These are phyloP conservation scores for Gleditsia sinensis DNA, from an alignment of 306 rosid genomes.

Conservation along the genomic window DNA sequence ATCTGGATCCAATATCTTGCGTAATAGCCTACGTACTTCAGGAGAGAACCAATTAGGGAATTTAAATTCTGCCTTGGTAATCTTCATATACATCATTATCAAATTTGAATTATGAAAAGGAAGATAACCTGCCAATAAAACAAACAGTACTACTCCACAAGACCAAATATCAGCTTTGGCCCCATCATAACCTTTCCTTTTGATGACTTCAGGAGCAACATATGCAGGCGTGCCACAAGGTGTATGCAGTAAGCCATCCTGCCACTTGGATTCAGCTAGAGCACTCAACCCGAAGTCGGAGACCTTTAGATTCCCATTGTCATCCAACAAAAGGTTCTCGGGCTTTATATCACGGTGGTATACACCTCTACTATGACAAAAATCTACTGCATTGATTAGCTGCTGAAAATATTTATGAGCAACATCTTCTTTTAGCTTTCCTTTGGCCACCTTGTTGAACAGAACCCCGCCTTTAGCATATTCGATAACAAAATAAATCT, in stretches of 20 bases:
- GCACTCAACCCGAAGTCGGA: slow-evolving; percentile 68
- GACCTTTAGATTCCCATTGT: slow-evolving; percentile 51
- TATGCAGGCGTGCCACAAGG: slow-evolving; percentile 62
- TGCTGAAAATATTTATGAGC: slow-evolving; percentile 54
- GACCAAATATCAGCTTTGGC: slow-evolving; percentile 68
- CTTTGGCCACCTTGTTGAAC: slow-evolving; percentile 45
- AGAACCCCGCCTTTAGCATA: slow-evolving; percentile 62
- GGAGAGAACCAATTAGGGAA: slow-evolving; percentile 55
- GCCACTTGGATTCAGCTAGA: slow-evolving; percentile 40
- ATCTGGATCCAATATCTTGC: slow-evolving; percentile 52
- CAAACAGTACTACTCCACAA: slow-evolving; percentile 60
- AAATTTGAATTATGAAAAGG: slow-evolving; percentile 52
- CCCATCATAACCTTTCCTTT: slow-evolving; percentile 60
- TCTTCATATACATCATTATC: slow-evolving; percentile 50
- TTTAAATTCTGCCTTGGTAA: slow-evolving; percentile 42
- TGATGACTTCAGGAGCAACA: slow-evolving; percentile 60
- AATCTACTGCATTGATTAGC: slow-evolving; percentile 55
- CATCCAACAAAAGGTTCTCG: slow-evolving; percentile 59
- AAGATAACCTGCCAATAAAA: slow-evolving; percentile 52
- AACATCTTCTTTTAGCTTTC: slow-evolving; percentile 52
- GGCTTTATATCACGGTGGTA: slow-evolving; percentile 65
- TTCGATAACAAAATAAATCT: slow-evolving; percentile 56
- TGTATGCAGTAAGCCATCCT: slow-evolving; percentile 52
- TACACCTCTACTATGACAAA: slow-evolving; percentile 66
- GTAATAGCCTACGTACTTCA: slow-evolving; percentile 36